phyloP scores from a whole-genome alignment of 495 filamentous ascomycete species.

The Aspergillus ostianus region DNA sequence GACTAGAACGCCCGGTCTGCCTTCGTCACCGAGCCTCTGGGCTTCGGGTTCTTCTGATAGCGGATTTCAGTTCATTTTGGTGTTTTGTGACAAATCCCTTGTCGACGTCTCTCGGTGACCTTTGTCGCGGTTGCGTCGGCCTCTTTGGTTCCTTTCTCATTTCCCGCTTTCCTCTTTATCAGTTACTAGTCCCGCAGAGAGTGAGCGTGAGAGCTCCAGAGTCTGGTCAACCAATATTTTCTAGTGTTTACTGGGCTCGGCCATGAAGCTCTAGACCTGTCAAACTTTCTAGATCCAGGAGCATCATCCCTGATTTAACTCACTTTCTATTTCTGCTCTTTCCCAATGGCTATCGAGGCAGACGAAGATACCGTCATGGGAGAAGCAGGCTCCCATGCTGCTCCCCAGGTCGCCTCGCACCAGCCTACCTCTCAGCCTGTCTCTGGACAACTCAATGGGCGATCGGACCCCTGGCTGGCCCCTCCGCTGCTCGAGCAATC shows the following conservation, averaged over 20 bases:
- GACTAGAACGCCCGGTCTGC: slow-evolving; percentile 6
- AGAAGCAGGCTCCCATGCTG: slow-evolving; percentile 25
- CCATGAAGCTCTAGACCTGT: slow-evolving; percentile 25
- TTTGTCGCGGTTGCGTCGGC: neutral
- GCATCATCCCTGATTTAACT: slow-evolving; percentile 4
- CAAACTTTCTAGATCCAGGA: slow-evolving; percentile 2
- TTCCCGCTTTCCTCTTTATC: neutral
- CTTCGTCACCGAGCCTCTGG: slow-evolving; percentile 3
- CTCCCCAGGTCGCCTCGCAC: slow-evolving; percentile 20
- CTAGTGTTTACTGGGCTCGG: slow-evolving; percentile 5
- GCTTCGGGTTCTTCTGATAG: neutral
- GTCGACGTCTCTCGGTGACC: neutral
- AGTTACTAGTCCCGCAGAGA: neutral
- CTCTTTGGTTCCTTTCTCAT: neutral
- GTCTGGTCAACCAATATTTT: neutral
- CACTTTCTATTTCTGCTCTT: neutral
- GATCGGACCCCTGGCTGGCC: slow-evolving; percentile 27
- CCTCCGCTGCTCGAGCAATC: slow-evolving; percentile 28
- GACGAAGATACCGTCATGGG: slow-evolving; percentile 46
- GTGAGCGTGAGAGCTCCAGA: neutral
- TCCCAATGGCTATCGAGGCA: slow-evolving; percentile 28
- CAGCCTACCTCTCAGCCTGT: slow-evolving; percentile 12
- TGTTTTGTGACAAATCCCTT: neutral
- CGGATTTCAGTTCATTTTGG: neutral
- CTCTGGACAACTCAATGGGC: slow-evolving; percentile 19